phyloP scores from a whole-genome alignment of 2,329 filamentous ascomycete species.

The Pyrenophora seminiperda region DNA sequence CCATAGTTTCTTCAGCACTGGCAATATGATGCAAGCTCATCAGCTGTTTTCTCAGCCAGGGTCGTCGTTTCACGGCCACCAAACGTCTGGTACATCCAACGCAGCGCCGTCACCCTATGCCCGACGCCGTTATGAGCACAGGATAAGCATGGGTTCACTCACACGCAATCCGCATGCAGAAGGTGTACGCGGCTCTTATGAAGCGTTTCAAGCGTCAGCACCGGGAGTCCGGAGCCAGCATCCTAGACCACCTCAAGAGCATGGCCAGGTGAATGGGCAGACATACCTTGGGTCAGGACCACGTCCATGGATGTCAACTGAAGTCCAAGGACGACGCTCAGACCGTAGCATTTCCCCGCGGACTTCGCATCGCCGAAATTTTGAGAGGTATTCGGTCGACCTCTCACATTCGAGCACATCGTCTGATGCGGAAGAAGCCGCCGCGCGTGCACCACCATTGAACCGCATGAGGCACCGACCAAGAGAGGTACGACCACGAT shows the following conservation, averaged over 20 bases:
- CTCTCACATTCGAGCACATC: slow-evolving; percentile 26
- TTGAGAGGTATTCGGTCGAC: slow-evolving; percentile 39
- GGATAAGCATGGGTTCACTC: slow-evolving; percentile 5
- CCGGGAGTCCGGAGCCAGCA: slow-evolving; percentile 18
- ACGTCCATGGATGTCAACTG: slow-evolving; percentile 16
- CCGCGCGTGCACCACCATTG: slow-evolving; percentile 28
- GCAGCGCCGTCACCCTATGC: neutral
- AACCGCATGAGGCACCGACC: slow-evolving; percentile 21
- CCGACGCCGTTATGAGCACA: slow-evolving; percentile 11
- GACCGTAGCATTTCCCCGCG: slow-evolving; percentile 36
- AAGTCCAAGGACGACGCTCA: slow-evolving; percentile 26
- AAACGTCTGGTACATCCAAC: slow-evolving; percentile 4
- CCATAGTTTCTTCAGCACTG: slow-evolving; percentile 8
- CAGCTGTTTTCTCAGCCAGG: slow-evolving; percentile 5
- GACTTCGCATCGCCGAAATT: slow-evolving; percentile 41
- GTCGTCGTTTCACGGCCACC: slow-evolving; percentile 5
- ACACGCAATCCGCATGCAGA: slow-evolving; percentile 11
- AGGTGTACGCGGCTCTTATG: slow-evolving; percentile 9
- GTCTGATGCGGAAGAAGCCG: slow-evolving; percentile 34
- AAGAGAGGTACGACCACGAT: slow-evolving; percentile 24
- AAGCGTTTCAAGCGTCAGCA: slow-evolving; percentile 11
- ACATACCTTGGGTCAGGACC: slow-evolving; percentile 15
- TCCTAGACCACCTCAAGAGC: slow-evolving; percentile 22
- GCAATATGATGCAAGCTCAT: slow-evolving; percentile 7
- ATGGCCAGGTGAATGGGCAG: slow-evolving; percentile 15